Evolutionary conservation across 2,329 filamentous ascomycete species (phyloP), one percentile per base, ranked within the genome.

Genomic region (Penicillium sp.): DNA sequence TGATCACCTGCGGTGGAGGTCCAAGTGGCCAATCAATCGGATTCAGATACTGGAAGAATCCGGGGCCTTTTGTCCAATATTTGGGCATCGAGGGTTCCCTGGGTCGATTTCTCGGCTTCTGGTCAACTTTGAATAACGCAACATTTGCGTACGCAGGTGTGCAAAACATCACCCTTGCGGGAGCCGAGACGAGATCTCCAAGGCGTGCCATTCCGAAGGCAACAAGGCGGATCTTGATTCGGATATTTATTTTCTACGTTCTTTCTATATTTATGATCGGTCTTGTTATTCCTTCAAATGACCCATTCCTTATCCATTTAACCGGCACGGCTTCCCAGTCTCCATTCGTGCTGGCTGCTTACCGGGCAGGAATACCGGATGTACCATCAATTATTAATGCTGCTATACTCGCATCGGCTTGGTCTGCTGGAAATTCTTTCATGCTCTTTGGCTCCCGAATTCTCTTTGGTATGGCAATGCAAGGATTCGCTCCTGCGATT

Each of bases 171-270:
- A 75, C 82, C 3, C 78, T 80, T 8, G 78, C 80, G 5, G 81
- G 77, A 34, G 82, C 82, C 2, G 83, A 85, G 63, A 83, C 82
- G 69, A 69, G 78, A 60, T 76, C 67, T 37, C 83, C 81, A 8
- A 75, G 82, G 28, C 74, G 76, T 11, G 83, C 83, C 59, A 74
- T 86, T 2, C 83, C 83, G 3, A 81, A 75, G 47, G 83, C 83
- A 3, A 81, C 79, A 4, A 78, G 79, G 25, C 76, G 81, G 4
- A 83, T 83, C 67, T 82, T 85, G 70, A 81, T 77, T 64, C 83
- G 84, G 17, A 76, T 85, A 14, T 68, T 84, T 15, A 73, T 84
- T 64, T 84, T 85, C 71, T 85, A 84, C 63, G 79, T 83, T 2
- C 69, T 85, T 1, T 78, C 81, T 12, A 84, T 86, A 39, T 80